Percentiles rank a stretch among this genome's conserved stretches.
These are phyloP conservation scores for Limonium bicolor DNA, from an alignment of 148 eudicot genomes.

Conservation along the genomic window DNA sequence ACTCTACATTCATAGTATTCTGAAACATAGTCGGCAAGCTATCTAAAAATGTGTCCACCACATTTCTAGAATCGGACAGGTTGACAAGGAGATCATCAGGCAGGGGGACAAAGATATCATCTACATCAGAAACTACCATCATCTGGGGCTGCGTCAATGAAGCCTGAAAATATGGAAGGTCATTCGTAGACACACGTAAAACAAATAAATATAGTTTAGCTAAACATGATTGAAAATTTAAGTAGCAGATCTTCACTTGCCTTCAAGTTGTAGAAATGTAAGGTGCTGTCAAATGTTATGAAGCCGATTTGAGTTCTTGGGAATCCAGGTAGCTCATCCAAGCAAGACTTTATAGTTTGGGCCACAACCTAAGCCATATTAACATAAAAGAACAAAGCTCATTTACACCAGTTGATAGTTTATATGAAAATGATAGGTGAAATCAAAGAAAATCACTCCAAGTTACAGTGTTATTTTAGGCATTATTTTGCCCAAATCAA, in stretches of 20 bases:
- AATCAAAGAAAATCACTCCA: neutral
- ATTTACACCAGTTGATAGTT: neutral
- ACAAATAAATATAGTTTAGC: neutral
- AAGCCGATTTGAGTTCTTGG: constrained; percentile 95
- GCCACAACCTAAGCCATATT: constrained; percentile 49
- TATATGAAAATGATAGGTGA: neutral
- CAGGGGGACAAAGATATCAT: constrained; percentile 87
- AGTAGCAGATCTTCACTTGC: constrained; percentile 21
- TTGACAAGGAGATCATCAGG: constrained; percentile 99
- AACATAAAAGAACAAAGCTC: neutral
- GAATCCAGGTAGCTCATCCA: constrained; percentile 76
- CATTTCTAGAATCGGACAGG: constrained; percentile 88
- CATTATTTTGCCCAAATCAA: neutral
- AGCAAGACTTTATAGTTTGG: constrained; percentile 75
- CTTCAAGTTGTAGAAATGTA: constrained; percentile 95
- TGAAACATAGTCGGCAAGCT: constrained; percentile 90
- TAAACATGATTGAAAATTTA: neutral
- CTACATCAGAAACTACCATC: constrained; percentile 96
- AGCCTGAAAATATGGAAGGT: constrained; percentile 46
- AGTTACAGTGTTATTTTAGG: neutral
- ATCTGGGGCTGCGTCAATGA: constrained; percentile 93
- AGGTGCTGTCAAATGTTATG: constrained; percentile 90
- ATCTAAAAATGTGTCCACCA: constrained; percentile 85
- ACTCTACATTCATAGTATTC: constrained; percentile 73
- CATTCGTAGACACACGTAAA: constrained; percentile 11